Evolutionary conservation across 2,329 filamentous ascomycete species (phyloP).

Genomic region (Chalara sp.): DNA sequence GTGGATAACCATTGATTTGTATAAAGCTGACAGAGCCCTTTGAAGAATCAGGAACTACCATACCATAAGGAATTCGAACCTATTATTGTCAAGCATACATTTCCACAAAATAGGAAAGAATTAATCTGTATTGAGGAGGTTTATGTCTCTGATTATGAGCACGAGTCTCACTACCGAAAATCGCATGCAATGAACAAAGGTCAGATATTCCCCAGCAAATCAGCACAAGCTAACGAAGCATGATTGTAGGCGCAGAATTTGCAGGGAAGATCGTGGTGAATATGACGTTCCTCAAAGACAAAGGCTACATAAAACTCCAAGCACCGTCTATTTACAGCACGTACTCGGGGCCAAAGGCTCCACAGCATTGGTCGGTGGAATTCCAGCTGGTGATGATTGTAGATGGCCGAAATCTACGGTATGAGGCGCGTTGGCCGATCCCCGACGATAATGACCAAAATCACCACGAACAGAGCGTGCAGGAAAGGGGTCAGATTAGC

Average conservation of each 20-base stretch:
- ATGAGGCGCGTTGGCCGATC: slow-evolving; percentile 12
- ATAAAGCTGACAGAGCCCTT: too few species aligned
- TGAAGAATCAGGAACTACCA: slow-evolving; percentile 1
- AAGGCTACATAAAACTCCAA: neutral
- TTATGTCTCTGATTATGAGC: slow-evolving; percentile 1
- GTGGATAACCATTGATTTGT: too few species aligned
- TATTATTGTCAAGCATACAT: slow-evolving; percentile 3
- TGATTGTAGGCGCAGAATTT: slow-evolving; percentile 1
- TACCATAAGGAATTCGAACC: neutral
- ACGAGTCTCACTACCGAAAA: slow-evolving; percentile 10
- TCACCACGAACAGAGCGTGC: neutral
- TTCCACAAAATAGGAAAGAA: neutral
- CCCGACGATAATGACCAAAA: neutral
- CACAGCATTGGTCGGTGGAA: slow-evolving; percentile 9
- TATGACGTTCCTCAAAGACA: slow-evolving; percentile 9
- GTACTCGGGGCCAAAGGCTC: neutral
- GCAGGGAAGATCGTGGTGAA: slow-evolving; percentile 10
- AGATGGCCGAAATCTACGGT: slow-evolving; percentile 11
- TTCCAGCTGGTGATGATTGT: slow-evolving; percentile 15
- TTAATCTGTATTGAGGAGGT: slow-evolving; percentile 18
- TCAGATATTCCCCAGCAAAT: neutral
- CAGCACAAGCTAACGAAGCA: neutral
- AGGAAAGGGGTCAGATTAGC: slow-evolving; percentile 6
- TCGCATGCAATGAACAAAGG: slow-evolving; percentile 11
- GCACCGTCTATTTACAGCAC: neutral